phyloP scores from a whole-genome alignment of 129 eudicot species.

The Lonicera japonica region DNA sequence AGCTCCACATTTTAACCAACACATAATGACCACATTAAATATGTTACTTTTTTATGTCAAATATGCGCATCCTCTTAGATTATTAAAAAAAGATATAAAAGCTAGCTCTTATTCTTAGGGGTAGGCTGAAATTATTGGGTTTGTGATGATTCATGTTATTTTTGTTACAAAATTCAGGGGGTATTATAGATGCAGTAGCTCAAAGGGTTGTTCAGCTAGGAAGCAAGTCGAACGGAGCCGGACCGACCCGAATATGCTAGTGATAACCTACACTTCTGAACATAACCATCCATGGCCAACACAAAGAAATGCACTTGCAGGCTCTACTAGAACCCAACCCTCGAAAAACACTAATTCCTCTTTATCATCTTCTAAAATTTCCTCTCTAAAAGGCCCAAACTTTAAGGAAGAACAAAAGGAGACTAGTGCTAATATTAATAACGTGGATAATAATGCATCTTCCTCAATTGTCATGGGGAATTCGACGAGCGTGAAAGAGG shows the following conservation, averaged over 20 bases:
- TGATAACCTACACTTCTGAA: slow-evolving; percentile 89
- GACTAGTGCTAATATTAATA: neutral
- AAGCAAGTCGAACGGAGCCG: slow-evolving; percentile 92
- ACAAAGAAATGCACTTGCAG: slow-evolving; percentile 90
- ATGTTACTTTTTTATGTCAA: too few relatives aligned
- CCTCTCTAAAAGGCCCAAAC: slow-evolving; percentile 16
- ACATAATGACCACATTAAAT: too few relatives aligned
- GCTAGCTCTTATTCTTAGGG: too few relatives aligned
- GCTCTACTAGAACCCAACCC: slow-evolving; percentile 70
- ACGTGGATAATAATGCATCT: neutral
- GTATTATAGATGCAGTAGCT: slow-evolving; percentile 91
- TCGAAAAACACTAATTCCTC: slow-evolving; percentile 25
- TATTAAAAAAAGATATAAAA: too few relatives aligned
- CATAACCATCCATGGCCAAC: slow-evolving; percentile 99
- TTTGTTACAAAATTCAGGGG: slow-evolving; percentile 44
- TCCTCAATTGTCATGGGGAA: slow-evolving; percentile 4
- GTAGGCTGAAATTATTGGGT: too few relatives aligned
- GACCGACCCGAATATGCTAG: slow-evolving; percentile 91
- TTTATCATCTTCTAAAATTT: slow-evolving; percentile 1
- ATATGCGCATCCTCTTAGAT: too few relatives aligned
- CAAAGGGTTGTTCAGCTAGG: slow-evolving; percentile 93
- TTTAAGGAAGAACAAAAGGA: slow-evolving; percentile 24
- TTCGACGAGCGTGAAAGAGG: slow-evolving; percentile 19
- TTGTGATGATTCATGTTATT: neutral
- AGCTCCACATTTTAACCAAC: too few relatives aligned